phyloP scores from a whole-genome alignment of 306 rosid species.

The Dryas alaskensis region DNA sequence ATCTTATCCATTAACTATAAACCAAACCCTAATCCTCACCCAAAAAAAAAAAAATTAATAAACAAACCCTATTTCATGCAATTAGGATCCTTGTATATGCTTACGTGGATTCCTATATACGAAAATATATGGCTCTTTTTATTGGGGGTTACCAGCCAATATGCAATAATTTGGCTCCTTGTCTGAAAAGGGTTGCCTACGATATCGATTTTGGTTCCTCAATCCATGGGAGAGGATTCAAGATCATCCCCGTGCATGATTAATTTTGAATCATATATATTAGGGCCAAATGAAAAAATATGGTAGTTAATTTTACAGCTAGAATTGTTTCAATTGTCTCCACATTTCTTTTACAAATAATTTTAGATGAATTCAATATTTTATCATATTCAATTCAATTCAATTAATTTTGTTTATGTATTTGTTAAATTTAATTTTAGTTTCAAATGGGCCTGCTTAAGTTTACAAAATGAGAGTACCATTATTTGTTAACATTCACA shows the following conservation, averaged over 20 bases:
- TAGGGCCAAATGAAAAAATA: background rate
- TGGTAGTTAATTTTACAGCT: background rate
- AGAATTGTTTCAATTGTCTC: background rate
- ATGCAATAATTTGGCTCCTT: conserved; percentile 4
- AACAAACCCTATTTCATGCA: conserved; percentile 1
- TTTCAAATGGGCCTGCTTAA: background rate
- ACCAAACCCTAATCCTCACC: background rate
- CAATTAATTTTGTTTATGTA: background rate
- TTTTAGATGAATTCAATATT: background rate
- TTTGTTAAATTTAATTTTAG: background rate
- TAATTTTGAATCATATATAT: background rate
- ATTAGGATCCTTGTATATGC: background rate
- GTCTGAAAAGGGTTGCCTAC: background rate
- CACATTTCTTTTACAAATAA: background rate
- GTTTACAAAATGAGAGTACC: background rate
- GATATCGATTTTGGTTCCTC: conserved; percentile 12
- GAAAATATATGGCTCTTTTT: background rate
- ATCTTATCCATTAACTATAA: conserved; percentile 6
- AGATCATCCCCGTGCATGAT: background rate
- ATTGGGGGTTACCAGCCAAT: background rate
- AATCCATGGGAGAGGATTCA: conserved; percentile 7
- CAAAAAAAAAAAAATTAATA: background rate
- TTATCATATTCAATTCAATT: background rate
- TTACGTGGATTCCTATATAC: conserved; percentile 14
- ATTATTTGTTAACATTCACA: background rate